Evolutionary conservation across 148 eudicot species (phyloP).

Genomic region (Rhododendron ferrugineum): DNA sequence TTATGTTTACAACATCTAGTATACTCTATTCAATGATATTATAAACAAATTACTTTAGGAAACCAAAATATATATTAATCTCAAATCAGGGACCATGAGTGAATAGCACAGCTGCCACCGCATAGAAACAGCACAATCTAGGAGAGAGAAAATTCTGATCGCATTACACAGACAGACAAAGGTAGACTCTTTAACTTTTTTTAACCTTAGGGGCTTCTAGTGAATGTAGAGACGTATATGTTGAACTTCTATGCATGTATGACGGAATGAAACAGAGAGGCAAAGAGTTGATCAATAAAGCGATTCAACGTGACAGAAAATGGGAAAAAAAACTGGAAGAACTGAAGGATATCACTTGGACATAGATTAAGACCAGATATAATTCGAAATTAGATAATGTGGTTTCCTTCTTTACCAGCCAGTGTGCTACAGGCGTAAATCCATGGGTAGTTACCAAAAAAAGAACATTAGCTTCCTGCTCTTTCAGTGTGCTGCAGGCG

Average conservation of each 20-base stretch:
- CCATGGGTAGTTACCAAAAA: neutral
- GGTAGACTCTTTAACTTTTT: neutral
- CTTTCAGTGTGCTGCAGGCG: neutral
- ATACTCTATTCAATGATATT: neutral
- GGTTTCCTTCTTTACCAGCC: neutral
- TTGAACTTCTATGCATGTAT: neutral
- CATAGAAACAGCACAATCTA: neutral
- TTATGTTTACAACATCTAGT: neutral
- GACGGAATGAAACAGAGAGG: neutral
- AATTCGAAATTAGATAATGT: neutral
- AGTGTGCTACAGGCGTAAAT: neutral
- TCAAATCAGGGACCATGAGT: neutral
- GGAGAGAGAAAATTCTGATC: neutral
- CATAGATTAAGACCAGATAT: neutral
- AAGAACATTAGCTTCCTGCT: neutral
- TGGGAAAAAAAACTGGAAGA: neutral
- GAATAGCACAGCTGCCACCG: neutral
- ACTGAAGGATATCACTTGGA: neutral
- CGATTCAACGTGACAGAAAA: neutral
- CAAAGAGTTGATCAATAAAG: neutral
- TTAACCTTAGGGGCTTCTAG: neutral
- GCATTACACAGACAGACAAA: neutral
- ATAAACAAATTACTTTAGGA: neutral
- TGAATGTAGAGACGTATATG: neutral
- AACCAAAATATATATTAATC: neutral